Percentiles rank a stretch among this genome's conserved stretches.
Evolutionary conservation across 192 early-diverging fungal genomes (phyloP).

Genomic region (Cladochytrium replicatum): DNA sequence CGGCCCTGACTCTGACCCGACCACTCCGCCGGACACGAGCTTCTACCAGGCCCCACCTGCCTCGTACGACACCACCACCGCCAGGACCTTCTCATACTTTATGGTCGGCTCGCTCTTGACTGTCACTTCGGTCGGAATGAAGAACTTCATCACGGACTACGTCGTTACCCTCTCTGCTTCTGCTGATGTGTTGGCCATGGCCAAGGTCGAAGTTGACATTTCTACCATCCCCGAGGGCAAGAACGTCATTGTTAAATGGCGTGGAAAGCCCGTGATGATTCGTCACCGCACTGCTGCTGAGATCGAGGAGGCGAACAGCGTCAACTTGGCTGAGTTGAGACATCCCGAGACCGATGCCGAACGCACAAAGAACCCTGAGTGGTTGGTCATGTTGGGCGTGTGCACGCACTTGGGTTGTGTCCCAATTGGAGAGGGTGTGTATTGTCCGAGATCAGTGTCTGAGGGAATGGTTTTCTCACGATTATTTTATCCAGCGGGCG

Average conservation of each 20-base stretch:
- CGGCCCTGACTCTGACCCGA: background rate
- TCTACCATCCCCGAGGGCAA: conserved; percentile 88
- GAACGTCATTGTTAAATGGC: conserved; percentile 97
- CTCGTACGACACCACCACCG: conserved; percentile 22
- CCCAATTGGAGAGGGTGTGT: conserved; percentile 80
- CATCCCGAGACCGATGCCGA: conserved; percentile 89
- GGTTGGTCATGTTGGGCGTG: conserved; percentile 92
- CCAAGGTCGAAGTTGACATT: conserved; percentile 94
- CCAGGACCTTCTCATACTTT: conserved; percentile 71
- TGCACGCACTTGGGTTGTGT: conserved; percentile 92
- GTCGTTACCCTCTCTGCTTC: conserved; percentile 85
- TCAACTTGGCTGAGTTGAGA: conserved; percentile 69
- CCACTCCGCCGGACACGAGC: background rate
- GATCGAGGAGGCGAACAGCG: conserved; percentile 82
- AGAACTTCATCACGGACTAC: conserved; percentile 80
- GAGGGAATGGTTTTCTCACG: no score
- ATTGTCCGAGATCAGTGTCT: no score
- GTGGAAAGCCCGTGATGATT: conserved; percentile 97
- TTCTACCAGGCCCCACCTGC: background rate
- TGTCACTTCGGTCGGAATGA: conserved; percentile 70
- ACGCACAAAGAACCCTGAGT: conserved; percentile 82
- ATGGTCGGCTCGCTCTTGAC: conserved; percentile 86
- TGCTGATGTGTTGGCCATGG: conserved; percentile 95
- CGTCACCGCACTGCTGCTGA: conserved; percentile 88
- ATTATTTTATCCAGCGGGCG: conserved; percentile 73